Base-by-base conservation (phyloP, 768 basidiomycete genomes). In the Gelatoporia subvermispora region DNA sequence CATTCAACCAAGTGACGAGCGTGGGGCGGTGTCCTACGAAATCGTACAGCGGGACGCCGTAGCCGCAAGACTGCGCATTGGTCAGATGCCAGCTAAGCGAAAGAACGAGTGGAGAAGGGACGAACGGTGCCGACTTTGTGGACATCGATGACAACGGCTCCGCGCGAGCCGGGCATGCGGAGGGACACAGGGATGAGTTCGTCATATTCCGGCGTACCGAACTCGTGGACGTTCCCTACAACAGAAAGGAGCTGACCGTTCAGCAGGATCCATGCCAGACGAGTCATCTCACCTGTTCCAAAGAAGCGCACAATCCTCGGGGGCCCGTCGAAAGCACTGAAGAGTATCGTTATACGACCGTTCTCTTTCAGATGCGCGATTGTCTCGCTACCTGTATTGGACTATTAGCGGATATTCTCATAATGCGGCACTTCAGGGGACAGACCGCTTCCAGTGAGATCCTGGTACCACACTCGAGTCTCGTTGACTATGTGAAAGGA, bases 391-490 rank as follows among this genome's bases (percentile, higher is more conserved):
- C 80, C 78, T 81, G 41, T 20, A 13, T n/a, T 16, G 13, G 17
- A 36, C 8, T 9, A 31, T 10, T 35, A 16, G 31, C 24, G 52
- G 17, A 45, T 20, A 8, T 18, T 3, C n/a, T n/a, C n/a, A n/a
- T n/a, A n/a, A n/a, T n/a, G n/a, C n/a, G n/a, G n/a, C n/a, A n/a
- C n/a, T n/a, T n/a, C n/a, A 7, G 15, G 9, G 45, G n/a, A 68
- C 72, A 24, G 48, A 84, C 84, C 84, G 50, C 82, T 81, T 9
- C 85, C 85, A 20, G 78, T 82, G 40, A 85, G 68, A 59, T 87
- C 85, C 55, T 87, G 82, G 51, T 87, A 88, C 84, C 84, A 87
- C 2, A 82, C 78, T 31, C 64, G 68, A 35, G 69, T 75, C 20
- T 72, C 62, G 51, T 76, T 68, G 15, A 75, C 68, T 49, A 87